Percentiles rank a stretch among this genome's conserved stretches.
phyloP scores from a whole-genome alignment of 768 basidiomycete genomes.

The Boletellus ananas region DNA sequence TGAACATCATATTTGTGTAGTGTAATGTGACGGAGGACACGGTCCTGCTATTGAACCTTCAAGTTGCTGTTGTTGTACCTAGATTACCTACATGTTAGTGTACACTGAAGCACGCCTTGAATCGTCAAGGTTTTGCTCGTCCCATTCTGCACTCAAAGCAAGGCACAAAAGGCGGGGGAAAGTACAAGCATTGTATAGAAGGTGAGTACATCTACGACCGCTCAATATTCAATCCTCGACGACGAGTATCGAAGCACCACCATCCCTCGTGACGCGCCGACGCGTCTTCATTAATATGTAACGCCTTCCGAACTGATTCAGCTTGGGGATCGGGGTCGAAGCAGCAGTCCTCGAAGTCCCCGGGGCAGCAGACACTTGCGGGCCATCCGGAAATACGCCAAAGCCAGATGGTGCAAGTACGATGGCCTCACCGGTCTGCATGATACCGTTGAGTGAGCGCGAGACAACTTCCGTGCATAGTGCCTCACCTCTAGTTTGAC shows the following conservation, averaged over 20 bases:
- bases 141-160: neutral
- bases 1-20: constrained; percentile 4
- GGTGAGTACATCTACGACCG: no score
- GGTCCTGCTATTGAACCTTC: constrained; percentile 12
- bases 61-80: constrained; percentile 13
- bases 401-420: constrained; percentile 65
- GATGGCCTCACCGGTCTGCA: constrained; percentile 68
- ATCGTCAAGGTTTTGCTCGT: neutral
- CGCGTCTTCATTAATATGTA: constrained; percentile 61
- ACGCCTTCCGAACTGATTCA: constrained; percentile 52
- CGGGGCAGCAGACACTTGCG: neutral
- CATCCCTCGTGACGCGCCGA: constrained; percentile 57
- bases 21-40: constrained; percentile 16
- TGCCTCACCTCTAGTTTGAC: constrained; percentile 55
- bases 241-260: constrained; percentile 57
- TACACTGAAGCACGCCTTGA: no score
- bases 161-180: no score
- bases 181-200: no score
- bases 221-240: constrained; percentile 19
- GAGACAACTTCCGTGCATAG: neutral
- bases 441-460: neutral
- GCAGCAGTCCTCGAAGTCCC: constrained; percentile 3
- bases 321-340: constrained; percentile 21
- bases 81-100: constrained; percentile 1
- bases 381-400: constrained; percentile 35